Conservation (phyloP, 2,329 filamentous ascomycete genomes). For the Diaporthe citri region DNA sequence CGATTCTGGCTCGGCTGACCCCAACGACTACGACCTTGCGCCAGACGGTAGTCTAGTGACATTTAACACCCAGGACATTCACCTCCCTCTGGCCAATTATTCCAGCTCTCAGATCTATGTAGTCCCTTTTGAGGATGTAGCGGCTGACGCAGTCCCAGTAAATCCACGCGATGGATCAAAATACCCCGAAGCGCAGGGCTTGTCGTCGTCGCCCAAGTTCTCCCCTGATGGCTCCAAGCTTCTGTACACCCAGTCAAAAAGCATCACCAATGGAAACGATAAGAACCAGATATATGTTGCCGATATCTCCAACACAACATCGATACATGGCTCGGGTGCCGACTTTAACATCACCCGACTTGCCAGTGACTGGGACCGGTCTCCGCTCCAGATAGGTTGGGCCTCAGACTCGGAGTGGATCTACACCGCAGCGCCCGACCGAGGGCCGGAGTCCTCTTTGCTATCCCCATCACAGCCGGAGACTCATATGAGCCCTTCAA, state of each 20-base stretch:
- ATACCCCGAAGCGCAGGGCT: neutral
- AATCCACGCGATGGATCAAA: neutral
- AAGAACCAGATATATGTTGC: neutral
- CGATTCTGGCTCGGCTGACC: neutral
- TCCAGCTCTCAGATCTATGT: conserved; percentile 2
- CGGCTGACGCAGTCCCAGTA: neutral
- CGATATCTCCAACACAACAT: neutral
- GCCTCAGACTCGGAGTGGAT: conserved; percentile 5
- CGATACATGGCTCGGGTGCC: too few relatives aligned
- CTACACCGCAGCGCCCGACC: neutral
- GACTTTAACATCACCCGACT: conserved; percentile 3
- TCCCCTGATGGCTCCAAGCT: conserved; percentile 21
- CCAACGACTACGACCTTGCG: conserved; percentile 2
- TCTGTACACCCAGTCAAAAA: neutral
- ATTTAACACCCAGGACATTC: conserved; percentile 2
- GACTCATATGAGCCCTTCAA: conserved; percentile 4
- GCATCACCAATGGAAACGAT: neutral
- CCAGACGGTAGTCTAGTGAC: conserved; percentile 1
- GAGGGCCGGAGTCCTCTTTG: neutral
- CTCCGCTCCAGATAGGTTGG: conserved; percentile 22
- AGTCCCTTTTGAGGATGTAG: neutral
- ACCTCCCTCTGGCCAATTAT: neutral
- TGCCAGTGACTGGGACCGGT: conserved; percentile 9
- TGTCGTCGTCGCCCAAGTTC: conserved; percentile 2
- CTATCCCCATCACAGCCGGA: neutral